Evolutionary conservation across 768 basidiomycete genomes (phyloP).

Genomic region (Pleurotus salmoneostramineus): DNA sequence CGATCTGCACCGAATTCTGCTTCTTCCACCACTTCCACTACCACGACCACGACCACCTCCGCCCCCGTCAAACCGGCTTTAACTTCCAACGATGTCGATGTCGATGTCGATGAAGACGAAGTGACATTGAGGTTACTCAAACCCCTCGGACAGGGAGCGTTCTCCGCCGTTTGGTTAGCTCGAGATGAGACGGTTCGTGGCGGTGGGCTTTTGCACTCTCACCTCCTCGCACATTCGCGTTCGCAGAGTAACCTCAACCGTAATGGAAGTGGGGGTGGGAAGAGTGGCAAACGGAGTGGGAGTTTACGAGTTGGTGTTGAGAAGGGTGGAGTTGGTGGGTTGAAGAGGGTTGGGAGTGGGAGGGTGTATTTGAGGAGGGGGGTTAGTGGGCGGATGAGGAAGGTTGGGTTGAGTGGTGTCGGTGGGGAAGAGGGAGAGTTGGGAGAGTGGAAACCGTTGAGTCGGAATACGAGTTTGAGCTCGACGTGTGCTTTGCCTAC

Average conservation of each 20-base stretch:
- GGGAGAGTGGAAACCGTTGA: neutral
- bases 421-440: neutral
- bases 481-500: neutral
- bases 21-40: neutral
- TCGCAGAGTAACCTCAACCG: too few relatives aligned
- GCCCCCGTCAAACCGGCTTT: too few relatives aligned
- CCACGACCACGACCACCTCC: conserved; percentile 11
- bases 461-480: neutral
- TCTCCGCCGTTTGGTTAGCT: conserved; percentile 75
- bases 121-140: conserved; percentile 44
- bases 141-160: conserved; percentile 66
- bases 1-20: too few relatives aligned
- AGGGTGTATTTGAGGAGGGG: neutral
- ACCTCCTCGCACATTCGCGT: too few relatives aligned
- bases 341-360: neutral
- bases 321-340: neutral
- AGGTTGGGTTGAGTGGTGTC: neutral
- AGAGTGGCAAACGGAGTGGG: neutral
- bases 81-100: too few relatives aligned
- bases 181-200: conserved; percentile 37
- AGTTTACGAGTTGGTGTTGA: neutral
- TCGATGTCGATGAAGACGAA: too few relatives aligned
- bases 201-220: conserved; percentile 3
- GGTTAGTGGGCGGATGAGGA: neutral
- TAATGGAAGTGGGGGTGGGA: conserved; percentile 18